Percentiles rank a stretch among this genome's conserved stretches.
phyloP scores from a whole-genome alignment of 306 rosid species.

The Spatholobus suberectus region DNA sequence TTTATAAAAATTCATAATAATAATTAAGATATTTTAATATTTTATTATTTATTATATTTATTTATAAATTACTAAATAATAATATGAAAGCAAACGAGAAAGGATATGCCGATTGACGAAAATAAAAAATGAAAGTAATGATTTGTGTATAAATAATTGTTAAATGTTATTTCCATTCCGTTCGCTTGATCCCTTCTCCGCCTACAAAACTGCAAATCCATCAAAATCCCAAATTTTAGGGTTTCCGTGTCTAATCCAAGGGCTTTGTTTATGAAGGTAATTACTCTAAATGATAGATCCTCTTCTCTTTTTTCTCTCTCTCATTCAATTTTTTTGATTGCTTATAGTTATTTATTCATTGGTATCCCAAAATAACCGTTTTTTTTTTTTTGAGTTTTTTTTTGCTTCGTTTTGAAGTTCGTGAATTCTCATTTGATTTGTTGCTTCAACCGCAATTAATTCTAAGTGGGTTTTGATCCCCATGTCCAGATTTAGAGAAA shows the following conservation, averaged over 20 bases:
- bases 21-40: too few species aligned
- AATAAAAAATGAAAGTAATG: background rate
- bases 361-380: background rate
- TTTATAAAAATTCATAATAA: too few species aligned
- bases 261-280: conserved; percentile 57
- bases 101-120: background rate
- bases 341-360: background rate
- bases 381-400: background rate
- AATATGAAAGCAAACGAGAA: too few species aligned
- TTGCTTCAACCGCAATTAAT: conserved; percentile 38
- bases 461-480: conserved; percentile 37
- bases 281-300: conserved; percentile 28
- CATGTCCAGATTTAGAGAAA: conserved; percentile 24
- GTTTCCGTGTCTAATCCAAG: conserved; percentile 47
- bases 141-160: background rate
- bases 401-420: background rate
- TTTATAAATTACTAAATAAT: too few species aligned
- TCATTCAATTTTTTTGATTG: conserved; percentile 23
- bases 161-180: conserved; percentile 7
- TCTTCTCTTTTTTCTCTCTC: conserved; percentile 14
- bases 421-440: conserved; percentile 26
- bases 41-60: too few species aligned
- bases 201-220: conserved; percentile 52
- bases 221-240: conserved; percentile 51
- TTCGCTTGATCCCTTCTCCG: conserved; percentile 23